Evolutionary conservation across 345 rosid species (phyloP).

Genomic region (Acer negundo): DNA sequence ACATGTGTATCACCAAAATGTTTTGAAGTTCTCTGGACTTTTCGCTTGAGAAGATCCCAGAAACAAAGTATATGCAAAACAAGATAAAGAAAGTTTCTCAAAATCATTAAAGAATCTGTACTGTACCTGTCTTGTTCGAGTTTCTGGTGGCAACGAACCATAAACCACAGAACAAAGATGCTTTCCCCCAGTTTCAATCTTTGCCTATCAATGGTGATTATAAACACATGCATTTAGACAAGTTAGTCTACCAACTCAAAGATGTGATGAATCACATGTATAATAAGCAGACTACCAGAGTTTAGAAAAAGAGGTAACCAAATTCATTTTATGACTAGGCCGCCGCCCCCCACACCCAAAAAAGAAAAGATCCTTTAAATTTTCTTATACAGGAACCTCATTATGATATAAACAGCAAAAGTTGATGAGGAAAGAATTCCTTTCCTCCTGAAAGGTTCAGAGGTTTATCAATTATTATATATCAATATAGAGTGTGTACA

Average conservation of each 20-base stretch:
- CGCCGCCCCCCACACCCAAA: background rate
- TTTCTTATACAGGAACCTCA: background rate
- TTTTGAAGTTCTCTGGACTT: background rate
- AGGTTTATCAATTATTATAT: background rate
- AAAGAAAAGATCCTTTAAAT: background rate
- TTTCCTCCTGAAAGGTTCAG: background rate
- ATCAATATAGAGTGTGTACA: background rate
- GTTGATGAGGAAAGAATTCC: background rate
- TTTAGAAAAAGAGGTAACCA: background rate
- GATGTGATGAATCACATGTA: background rate
- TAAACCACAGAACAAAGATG: conserved; percentile 95
- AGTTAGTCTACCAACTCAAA: conserved; percentile 18
- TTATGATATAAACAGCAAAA: background rate
- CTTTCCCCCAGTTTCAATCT: conserved; percentile 60
- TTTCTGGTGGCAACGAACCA: conserved; percentile 91
- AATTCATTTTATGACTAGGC: background rate
- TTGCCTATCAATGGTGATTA: conserved; percentile 42
- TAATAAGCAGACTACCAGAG: background rate
- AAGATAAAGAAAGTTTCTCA: conserved; percentile 9
- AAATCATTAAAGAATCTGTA: conserved; percentile 34
- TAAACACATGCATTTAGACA: conserved; percentile 13
- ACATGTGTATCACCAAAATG: background rate
- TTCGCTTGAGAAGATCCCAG: background rate
- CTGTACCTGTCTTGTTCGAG: conserved; percentile 90
- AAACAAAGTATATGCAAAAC: background rate